These are phyloP conservation scores for Coccomyxa sp. DNA, from an alignment of 139 green algal genomes.

Conservation along the genomic window DNA sequence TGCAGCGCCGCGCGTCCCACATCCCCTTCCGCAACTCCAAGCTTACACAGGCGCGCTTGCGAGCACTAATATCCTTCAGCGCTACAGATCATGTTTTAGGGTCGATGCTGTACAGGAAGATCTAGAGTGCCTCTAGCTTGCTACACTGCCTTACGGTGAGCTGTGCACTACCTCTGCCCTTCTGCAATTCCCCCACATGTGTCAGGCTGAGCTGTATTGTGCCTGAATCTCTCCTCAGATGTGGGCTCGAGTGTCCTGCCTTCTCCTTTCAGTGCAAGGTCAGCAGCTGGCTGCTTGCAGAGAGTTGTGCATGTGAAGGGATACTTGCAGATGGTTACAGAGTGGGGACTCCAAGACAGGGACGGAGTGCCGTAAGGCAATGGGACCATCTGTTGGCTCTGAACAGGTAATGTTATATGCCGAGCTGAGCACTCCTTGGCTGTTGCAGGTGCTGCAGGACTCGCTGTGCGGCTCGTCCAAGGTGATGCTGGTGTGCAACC, in stretches of 20 bases:
- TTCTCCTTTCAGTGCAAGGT: too few relatives aligned
- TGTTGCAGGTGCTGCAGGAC: conserved; percentile 69
- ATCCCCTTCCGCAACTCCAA: conserved; percentile 88
- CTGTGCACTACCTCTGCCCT: background rate
- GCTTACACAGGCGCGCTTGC: conserved; percentile 64
- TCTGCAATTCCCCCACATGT: background rate
- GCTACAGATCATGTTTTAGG: background rate
- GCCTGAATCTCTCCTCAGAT: too few relatives aligned
- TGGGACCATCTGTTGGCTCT: too few relatives aligned
- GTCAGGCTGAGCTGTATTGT: background rate
- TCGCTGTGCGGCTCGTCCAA: conserved; percentile 77
- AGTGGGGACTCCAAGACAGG: too few relatives aligned
- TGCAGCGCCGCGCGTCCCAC: conserved; percentile 64
- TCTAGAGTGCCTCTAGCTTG: background rate
- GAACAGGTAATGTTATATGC: too few relatives aligned
- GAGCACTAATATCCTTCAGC: background rate
- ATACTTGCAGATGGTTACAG: too few relatives aligned
- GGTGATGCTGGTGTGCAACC: conserved; percentile 91
- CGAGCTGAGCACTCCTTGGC: background rate
- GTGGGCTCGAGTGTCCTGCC: too few relatives aligned
- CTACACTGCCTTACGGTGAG: background rate
- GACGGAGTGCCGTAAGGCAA: too few relatives aligned
- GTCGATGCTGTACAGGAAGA: background rate
- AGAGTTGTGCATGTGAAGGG: too few relatives aligned
- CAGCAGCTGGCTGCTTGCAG: too few relatives aligned